These are phyloP conservation scores for Wickerhamomyces bisporus DNA, from an alignment of 805 yeast species.

Conservation along the genomic window DNA sequence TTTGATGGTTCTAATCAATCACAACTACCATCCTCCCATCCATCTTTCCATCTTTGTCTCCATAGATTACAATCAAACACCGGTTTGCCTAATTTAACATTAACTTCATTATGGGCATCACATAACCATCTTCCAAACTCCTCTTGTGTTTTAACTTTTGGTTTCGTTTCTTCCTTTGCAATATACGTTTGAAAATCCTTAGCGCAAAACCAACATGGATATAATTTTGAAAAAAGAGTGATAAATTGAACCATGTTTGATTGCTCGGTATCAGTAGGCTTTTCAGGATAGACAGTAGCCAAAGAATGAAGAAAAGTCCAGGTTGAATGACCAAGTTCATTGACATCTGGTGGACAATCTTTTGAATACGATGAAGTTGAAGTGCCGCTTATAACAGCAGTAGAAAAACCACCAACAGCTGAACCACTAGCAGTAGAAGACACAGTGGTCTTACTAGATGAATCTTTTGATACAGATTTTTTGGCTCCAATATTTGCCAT, in stretches of 20 bases:
- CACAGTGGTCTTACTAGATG: conserved; percentile 3
- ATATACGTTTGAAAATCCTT: conserved; percentile 71
- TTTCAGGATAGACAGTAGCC: conserved; percentile 83
- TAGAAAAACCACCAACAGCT: conserved; percentile 11
- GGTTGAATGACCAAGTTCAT: conserved; percentile 71
- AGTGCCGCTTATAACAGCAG: conserved; percentile 11
- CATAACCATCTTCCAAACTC: conserved; percentile 89
- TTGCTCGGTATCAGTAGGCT: conserved; percentile 59
- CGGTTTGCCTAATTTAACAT: conserved; percentile 78
- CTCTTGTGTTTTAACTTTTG: conserved; percentile 61
- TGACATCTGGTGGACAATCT: conserved; percentile 85
- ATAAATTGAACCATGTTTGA: conserved; percentile 67
- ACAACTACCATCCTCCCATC: conserved; percentile 67
- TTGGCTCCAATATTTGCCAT: conserved; percentile 37
- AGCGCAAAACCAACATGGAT: conserved; percentile 95
- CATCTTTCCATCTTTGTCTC: conserved; percentile 93
- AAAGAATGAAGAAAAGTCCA: conserved; percentile 91
- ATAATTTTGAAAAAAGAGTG: conserved; percentile 65
- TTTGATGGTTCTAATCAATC: too few species aligned
- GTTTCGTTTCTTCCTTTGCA: conserved; percentile 38
- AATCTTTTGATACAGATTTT: neutral
- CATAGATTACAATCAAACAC: conserved; percentile 82
- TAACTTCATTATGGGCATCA: conserved; percentile 93
- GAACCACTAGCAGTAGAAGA: conserved; percentile 10
- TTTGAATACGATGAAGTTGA: conserved; percentile 28